Evolutionary conservation across 176 grass and related monocot genomes (phyloP).

Genomic region (Oryza australiensis): DNA sequence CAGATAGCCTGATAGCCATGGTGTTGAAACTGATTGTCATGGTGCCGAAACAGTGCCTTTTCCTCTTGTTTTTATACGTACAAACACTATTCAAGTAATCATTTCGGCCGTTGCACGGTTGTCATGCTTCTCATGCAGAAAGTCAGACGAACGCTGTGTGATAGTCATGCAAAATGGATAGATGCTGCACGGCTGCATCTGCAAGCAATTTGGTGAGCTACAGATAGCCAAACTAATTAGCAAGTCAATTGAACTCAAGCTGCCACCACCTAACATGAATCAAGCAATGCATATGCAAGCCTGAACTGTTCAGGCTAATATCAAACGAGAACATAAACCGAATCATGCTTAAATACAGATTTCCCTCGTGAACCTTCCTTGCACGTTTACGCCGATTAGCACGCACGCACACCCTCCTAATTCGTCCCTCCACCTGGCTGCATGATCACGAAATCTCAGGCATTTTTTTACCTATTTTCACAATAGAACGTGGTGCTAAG

Average conservation of each 20-base stretch:
- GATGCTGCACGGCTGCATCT: background rate
- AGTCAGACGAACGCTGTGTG: slow-evolving; percentile 34
- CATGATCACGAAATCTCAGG: background rate
- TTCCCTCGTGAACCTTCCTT: background rate
- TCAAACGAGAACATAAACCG: background rate
- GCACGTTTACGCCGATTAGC: slow-evolving; percentile 6
- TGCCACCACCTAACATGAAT: slow-evolving; percentile 35
- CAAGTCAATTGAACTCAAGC: slow-evolving; percentile 45
- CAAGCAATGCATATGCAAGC: background rate
- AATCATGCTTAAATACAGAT: background rate
- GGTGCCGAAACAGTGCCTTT: background rate
- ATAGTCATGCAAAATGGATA: background rate
- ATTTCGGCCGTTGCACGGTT: background rate
- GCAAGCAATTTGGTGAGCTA: slow-evolving; percentile 30
- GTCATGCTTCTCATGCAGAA: slow-evolving; percentile 26
- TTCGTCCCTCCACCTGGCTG: background rate
- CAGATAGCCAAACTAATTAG: slow-evolving; percentile 10
- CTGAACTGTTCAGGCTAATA: background rate
- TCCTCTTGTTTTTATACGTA: background rate
- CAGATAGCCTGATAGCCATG: background rate
- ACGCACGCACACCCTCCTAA: background rate
- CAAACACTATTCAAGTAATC: background rate
- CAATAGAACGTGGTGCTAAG: background rate
- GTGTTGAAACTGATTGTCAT: background rate
- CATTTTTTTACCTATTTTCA: background rate